Evolutionary conservation across 1,284 basidiomycete genomes (phyloP), one percentile per base, ranked within the genome.

Genomic region (Inonotus obliquus): DNA sequence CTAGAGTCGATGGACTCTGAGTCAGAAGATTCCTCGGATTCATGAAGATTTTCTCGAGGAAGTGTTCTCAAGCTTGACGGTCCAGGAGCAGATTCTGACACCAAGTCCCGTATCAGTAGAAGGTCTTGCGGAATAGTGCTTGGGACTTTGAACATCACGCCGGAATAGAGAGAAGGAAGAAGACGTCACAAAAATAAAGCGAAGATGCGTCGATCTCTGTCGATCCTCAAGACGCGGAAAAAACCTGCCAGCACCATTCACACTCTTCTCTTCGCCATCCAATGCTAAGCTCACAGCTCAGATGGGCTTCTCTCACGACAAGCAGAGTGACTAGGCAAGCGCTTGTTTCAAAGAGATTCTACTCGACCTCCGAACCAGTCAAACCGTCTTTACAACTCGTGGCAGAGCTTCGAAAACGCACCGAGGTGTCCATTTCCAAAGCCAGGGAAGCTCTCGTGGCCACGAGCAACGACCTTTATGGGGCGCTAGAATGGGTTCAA

Each of bases 371-470:
- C 21, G 63, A 70, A 41, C 68, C 74, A 29, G 67, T 70, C 47
- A 78, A 86, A 74, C 73, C 79, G 54, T 74, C 87, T 35, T 78
- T 91, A 60, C 86, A 89, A 65, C 86, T 95, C 65, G 89, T 98
- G 65, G 89, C 91, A 1, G 86, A 94, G 73, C 83, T 98, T 38
- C 87, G 96, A 62, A 92, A 90, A 75, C 80, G 80, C 63, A 89
- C 86, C 3, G 84, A 88, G 67, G 92, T 91, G 57, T 91, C 91
- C 13, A 86, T 97, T 69, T 80, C 86, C 52, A 94, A 95, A 76
- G 96, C 95, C 53, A 86, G 90, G 55, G 92, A 96, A 73, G 95
- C 96, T 1, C 87, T 98, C 60, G 73, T 78, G 55, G 85, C 86
- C 27, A 82, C 85, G 38, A 83, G 87, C 69, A 90, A 93, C 77